Evolutionary conservation across 1,284 basidiomycete genomes (phyloP).

Genomic region (Microbotryum scabiosae): DNA sequence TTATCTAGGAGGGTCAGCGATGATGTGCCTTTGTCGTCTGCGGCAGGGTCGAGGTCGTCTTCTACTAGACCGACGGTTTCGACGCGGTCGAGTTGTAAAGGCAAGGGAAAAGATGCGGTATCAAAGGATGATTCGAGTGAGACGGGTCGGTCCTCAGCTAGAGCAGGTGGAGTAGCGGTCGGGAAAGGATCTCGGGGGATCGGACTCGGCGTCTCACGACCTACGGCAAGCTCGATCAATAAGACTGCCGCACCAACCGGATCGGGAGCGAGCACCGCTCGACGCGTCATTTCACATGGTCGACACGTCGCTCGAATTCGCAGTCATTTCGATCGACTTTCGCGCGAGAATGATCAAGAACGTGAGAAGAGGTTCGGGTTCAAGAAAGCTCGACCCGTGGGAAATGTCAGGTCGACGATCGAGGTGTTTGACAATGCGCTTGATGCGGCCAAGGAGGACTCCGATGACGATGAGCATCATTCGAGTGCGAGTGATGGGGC

Average conservation of each 20-base stretch:
- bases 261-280: not conserved
- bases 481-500: slow-evolving; percentile 13
- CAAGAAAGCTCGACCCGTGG: slow-evolving; percentile 83
- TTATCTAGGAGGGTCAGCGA: not conserved
- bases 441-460: slow-evolving; percentile 84
- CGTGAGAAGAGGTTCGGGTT: slow-evolving; percentile 55
- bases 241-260: slow-evolving; percentile 1
- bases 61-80: slow-evolving; percentile 5
- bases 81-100: slow-evolving; percentile 18
- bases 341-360: slow-evolving; percentile 48
- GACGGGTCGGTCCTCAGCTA: not conserved
- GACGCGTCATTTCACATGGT: slow-evolving; percentile 16
- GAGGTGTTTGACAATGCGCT: slow-evolving; percentile 84
- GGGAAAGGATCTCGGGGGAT: not conserved
- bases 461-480: slow-evolving; percentile 38
- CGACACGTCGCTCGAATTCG: slow-evolving; percentile 48
- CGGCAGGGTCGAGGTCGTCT: slow-evolving; percentile 1
- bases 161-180: too few species aligned
- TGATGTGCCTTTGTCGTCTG: not conserved
- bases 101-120: not conserved
- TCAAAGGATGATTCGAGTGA: slow-evolving; percentile 13
- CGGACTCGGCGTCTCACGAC: slow-evolving; percentile 4
- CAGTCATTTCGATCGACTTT: slow-evolving; percentile 47
- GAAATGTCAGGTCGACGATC: slow-evolving; percentile 77
- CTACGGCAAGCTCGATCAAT: slow-evolving; percentile 19